phyloP scores from a whole-genome alignment of 2,329 filamentous ascomycete species.

The Polytolypa hystricis region DNA sequence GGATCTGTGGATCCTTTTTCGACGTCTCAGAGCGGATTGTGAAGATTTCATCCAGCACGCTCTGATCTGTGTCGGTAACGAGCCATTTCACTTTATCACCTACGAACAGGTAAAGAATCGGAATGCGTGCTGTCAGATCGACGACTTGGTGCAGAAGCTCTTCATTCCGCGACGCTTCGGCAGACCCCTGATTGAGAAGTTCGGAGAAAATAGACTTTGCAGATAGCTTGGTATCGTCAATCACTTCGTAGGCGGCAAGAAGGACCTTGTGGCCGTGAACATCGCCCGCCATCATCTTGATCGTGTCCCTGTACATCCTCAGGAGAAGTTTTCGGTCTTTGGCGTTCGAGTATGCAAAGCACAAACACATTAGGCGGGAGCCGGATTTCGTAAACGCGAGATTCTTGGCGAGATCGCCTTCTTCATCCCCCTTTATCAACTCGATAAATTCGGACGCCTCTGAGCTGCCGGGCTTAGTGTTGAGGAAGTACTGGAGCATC shows the following conservation, averaged over 20 bases:
- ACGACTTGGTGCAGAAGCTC: conserved; percentile 33
- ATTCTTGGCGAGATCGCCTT: conserved; percentile 84
- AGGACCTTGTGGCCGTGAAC: conserved; percentile 68
- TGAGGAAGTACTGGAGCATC: conserved; percentile 92
- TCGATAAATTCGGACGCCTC: conserved; percentile 84
- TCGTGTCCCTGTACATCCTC: conserved; percentile 79
- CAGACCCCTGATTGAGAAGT: conserved; percentile 57
- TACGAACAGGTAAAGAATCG: conserved; percentile 73
- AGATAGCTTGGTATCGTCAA: conserved; percentile 86
- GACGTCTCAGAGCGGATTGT: conserved; percentile 71
- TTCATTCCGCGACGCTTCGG: conserved; percentile 29
- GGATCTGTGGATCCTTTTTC: conserved; percentile 75
- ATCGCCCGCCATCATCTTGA: conserved; percentile 76
- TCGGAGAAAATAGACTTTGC: conserved; percentile 80
- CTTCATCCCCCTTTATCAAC: conserved; percentile 81
- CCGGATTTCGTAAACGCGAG: conserved; percentile 91
- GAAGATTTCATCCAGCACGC: conserved; percentile 65
- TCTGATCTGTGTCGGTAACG: conserved; percentile 52
- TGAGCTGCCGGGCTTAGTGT: conserved; percentile 61
- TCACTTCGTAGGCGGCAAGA: conserved; percentile 75
- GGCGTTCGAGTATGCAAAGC: conserved; percentile 72
- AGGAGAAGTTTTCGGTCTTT: conserved; percentile 89
- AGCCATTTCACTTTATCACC: conserved; percentile 50
- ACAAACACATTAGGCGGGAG: conserved; percentile 66
- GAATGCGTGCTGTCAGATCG: conserved; percentile 43